These are phyloP conservation scores for Raphanus sativus DNA, from an alignment of 345 rosid species.

Conservation along the genomic window DNA sequence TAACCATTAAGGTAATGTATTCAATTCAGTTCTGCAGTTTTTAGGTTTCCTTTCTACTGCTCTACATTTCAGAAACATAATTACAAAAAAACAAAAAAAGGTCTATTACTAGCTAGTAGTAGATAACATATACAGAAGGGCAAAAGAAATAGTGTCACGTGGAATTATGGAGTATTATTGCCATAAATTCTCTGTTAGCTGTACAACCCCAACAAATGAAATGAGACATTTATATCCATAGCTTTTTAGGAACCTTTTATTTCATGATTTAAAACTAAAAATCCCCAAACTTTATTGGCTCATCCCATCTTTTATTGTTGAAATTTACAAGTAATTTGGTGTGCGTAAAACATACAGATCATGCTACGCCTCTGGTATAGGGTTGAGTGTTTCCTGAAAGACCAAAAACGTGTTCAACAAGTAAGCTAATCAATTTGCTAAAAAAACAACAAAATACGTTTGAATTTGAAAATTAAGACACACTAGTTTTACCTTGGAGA, in stretches of 20 bases:
- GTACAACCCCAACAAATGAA: slow-evolving; percentile 21
- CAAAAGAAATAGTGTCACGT: slow-evolving; percentile 21
- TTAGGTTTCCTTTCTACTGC: slow-evolving; percentile 24
- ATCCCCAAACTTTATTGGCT: slow-evolving; percentile 1
- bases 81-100: slow-evolving; percentile 5
- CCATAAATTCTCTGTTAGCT: slow-evolving; percentile 35
- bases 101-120: background rate
- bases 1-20: background rate
- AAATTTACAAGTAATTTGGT: slow-evolving; percentile 31
- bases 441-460: background rate
- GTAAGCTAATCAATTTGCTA: slow-evolving; percentile 7
- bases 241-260: slow-evolving; percentile 20
- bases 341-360: slow-evolving; percentile 21
- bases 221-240: slow-evolving; percentile 13
- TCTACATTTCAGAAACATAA: slow-evolving; percentile 7
- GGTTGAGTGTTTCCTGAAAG: slow-evolving; percentile 41
- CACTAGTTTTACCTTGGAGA: slow-evolving; percentile 62
- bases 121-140: background rate
- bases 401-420: slow-evolving; percentile 8
- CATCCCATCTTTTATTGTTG: slow-evolving; percentile 20
- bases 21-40: slow-evolving; percentile 22
- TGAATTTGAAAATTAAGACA: slow-evolving; percentile 1
- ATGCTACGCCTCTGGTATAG: slow-evolving; percentile 43
- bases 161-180: slow-evolving; percentile 32
- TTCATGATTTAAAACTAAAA: slow-evolving; percentile 6